These are phyloP conservation scores for Tubosaeta sp. DNA, from an alignment of 768 basidiomycete species.

Conservation along the genomic window DNA sequence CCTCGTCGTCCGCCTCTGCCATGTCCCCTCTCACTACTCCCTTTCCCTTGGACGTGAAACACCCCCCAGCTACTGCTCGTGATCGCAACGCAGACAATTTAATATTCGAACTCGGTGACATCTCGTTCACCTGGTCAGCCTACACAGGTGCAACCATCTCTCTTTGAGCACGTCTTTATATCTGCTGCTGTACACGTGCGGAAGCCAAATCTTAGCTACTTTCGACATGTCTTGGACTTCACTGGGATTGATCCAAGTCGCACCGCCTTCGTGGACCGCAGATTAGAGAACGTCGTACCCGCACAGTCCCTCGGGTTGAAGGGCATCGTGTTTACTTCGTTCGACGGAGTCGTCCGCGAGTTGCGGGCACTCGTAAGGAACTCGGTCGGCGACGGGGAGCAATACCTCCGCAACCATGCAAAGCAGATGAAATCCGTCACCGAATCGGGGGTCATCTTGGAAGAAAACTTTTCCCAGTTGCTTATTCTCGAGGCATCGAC, in stretches of 20 bases:
- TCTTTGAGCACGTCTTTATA: constrained; percentile 21
- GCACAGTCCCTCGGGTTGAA: not conserved
- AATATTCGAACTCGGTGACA: too few relatives aligned
- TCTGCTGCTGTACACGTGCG: constrained; percentile 14
- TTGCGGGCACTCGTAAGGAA: too few relatives aligned
- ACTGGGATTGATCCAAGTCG: constrained; percentile 17
- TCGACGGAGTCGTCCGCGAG: too few relatives aligned
- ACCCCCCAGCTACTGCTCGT: too few relatives aligned
- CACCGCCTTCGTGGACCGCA: constrained; percentile 21
- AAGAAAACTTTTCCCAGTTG: constrained; percentile 18
- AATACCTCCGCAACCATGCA: constrained; percentile 11
- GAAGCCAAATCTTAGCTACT: constrained; percentile 20
- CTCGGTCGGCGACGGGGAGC: constrained; percentile 10
- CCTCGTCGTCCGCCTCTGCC: too few relatives aligned
- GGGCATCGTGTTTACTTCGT: too few relatives aligned
- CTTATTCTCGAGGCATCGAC: constrained; percentile 10
- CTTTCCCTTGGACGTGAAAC: too few relatives aligned
- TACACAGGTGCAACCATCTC: too few relatives aligned
- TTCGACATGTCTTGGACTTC: constrained; percentile 11
- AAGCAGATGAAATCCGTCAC: constrained; percentile 19
- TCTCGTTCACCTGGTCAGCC: too few relatives aligned
- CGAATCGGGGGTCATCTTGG: constrained; percentile 8
- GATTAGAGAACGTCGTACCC: constrained; percentile 18
- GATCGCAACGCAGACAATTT: too few relatives aligned
- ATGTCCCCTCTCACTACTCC: too few relatives aligned